Base-by-base conservation (phyloP, 495 filamentous ascomycete species). In the Xylaria nigripes region DNA sequence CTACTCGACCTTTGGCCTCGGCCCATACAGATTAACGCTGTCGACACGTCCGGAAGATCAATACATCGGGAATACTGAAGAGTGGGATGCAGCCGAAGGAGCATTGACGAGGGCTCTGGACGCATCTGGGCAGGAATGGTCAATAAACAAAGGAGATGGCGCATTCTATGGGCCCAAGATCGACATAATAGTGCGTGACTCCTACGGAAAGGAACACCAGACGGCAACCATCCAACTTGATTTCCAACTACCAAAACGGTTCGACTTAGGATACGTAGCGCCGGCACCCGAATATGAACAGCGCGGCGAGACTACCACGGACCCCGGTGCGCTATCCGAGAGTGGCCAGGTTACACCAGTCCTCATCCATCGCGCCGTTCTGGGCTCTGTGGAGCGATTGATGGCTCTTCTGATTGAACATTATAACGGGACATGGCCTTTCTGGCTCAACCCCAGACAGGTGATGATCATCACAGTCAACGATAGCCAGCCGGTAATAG, bases 151-250 rank as follows among this genome's bases (percentile, higher is more conserved):
- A 56, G 89, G 89, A 6, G 91, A 95, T 55, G 91, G 91, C 24
- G 91, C 91, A 6, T 96, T 96, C 63, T 96, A 95, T 67, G 91
- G 91, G 0, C 91, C 91, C 9, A 96, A 96, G 71, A 95, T 96
- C 57, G 91, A 96, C 61, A 86, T 95, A 41, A 85, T 94, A 43
- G 70, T 95, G 10, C 82, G 78, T 56, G 91, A 94, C 57, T 81
- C 84, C 16, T 81, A 90, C 57, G 89, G 89, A 4, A 95, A 94
- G 64, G 86, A 88, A 55, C 90, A 95, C 62, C 91, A 96, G 58
- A 86, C 91, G 15, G 91, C 89, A 13, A 95, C 91, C 4, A 86
- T 95, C 49, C 91, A 96, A 71, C 78, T 96, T 27, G 91, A 96
- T 62, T 95, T 96, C 70, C 92, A 96, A 64, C 76, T 96, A 6